These are phyloP conservation scores for Coniella lustricola DNA, from an alignment of 2,329 filamentous ascomycete species.

Conservation along the genomic window DNA sequence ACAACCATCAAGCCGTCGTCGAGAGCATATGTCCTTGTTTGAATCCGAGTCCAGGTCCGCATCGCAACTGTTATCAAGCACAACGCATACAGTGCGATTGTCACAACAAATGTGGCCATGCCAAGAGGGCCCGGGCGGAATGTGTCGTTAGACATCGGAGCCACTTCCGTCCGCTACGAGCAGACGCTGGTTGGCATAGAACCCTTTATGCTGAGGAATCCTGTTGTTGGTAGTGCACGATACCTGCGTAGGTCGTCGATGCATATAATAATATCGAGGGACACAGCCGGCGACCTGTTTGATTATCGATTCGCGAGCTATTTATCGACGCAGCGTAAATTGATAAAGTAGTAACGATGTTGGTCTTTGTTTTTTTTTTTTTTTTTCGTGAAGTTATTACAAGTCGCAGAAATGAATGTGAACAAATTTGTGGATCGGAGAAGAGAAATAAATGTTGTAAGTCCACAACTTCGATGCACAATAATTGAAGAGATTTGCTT, in stretches of 20 bases:
- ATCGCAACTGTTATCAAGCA: neutral
- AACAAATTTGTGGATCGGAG: neutral
- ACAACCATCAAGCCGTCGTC: constrained; percentile 4
- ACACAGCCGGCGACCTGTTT: too few species aligned
- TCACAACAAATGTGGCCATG: neutral
- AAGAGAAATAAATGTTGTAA: neutral
- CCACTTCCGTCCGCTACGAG: neutral
- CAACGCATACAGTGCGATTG: neutral
- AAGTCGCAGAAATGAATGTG: too few species aligned
- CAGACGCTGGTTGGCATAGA: too few species aligned
- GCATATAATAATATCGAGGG: too few species aligned
- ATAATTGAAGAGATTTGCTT: neutral
- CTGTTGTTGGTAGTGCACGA: too few species aligned
- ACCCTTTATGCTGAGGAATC: too few species aligned
- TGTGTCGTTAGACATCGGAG: neutral
- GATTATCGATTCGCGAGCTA: too few species aligned
- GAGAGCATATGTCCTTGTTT: neutral
- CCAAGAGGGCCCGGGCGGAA: neutral
- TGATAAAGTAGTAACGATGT: too few species aligned
- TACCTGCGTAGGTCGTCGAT: too few species aligned
- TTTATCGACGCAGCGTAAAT: too few species aligned
- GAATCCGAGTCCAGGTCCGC: neutral
- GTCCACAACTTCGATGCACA: neutral
- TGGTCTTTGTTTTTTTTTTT: too few species aligned
- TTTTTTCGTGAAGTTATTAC: too few species aligned